A percentile compares a stretch with the other conserved stretches of the same genome.
Conservation (phyloP, 352 stramenopile genomes). For the Globisporangium solare region DNA sequence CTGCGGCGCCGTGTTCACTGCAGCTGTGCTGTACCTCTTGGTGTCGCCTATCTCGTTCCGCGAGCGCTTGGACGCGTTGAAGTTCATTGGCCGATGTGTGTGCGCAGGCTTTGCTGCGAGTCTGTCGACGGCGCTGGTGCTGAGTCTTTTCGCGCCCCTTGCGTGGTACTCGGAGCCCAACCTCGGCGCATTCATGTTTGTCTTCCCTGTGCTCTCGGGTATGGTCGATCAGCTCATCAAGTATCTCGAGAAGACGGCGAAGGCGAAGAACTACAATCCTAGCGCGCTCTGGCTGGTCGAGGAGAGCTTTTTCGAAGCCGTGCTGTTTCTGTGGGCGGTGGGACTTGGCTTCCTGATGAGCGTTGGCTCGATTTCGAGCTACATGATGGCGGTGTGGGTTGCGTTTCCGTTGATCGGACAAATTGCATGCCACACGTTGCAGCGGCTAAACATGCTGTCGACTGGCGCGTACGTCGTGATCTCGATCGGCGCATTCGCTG, state of each 20-base stretch:
- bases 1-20: slow-evolving; percentile 32
- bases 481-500: slow-evolving; percentile 38
- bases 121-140: slow-evolving; percentile 35
- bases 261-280: slow-evolving; percentile 3
- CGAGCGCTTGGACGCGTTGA: slow-evolving; percentile 32
- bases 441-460: slow-evolving; percentile 30
- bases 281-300: slow-evolving; percentile 46
- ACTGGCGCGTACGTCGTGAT: slow-evolving; percentile 41
- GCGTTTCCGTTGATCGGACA: slow-evolving; percentile 57
- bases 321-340: slow-evolving; percentile 39
- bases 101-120: slow-evolving; percentile 26
- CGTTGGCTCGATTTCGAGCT: slow-evolving; percentile 48
- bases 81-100: slow-evolving; percentile 33
- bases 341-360: slow-evolving; percentile 33
- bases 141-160: slow-evolving; percentile 63
- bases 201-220: slow-evolving; percentile 37
- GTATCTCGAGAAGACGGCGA: slow-evolving; percentile 27
- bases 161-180: slow-evolving; percentile 66
- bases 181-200: slow-evolving; percentile 37
- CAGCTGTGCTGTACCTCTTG: slow-evolving; percentile 37
- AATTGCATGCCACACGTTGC: slow-evolving; percentile 32
- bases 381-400: slow-evolving; percentile 57
- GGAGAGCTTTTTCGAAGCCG: slow-evolving; percentile 60
- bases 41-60: slow-evolving; percentile 34
- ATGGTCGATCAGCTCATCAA: slow-evolving; percentile 48